Evolutionary conservation across 306 rosid genomes (phyloP).

Genomic region (Rubus idaeus): DNA sequence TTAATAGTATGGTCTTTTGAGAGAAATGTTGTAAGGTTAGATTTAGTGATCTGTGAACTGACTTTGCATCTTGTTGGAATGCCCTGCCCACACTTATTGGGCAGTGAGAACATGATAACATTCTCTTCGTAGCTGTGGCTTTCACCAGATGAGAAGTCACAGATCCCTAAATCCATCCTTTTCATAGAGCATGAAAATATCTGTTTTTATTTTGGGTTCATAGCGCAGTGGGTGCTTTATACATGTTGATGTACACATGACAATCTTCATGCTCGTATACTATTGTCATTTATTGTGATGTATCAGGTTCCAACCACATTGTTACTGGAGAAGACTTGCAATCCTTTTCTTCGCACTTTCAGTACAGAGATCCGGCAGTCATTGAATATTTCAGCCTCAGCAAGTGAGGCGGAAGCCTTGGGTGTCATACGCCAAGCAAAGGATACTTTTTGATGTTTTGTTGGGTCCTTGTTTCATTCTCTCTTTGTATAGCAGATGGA

Average conservation of each 20-base stretch:
- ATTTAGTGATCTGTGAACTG: not conserved
- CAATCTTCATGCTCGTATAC: not conserved
- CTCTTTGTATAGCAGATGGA: constrained; percentile 38
- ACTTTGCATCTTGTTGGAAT: not conserved
- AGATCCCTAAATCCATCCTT: not conserved
- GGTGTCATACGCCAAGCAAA: constrained; percentile 72
- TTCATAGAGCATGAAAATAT: not conserved
- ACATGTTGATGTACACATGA: not conserved
- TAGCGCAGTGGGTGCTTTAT: not conserved
- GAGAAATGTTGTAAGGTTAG: not conserved
- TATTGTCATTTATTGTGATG: not conserved
- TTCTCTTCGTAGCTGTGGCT: not conserved
- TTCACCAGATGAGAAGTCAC: not conserved
- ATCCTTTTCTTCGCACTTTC: constrained; percentile 84
- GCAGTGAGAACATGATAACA: not conserved
- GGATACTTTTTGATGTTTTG: constrained; percentile 47
- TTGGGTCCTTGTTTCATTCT: not conserved
- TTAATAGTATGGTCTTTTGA: not conserved
- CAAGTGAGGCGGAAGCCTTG: constrained; percentile 69
- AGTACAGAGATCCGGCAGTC: constrained; percentile 67
- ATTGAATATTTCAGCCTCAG: constrained; percentile 54
- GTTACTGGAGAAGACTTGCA: constrained; percentile 83
- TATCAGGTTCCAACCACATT: constrained; percentile 78
- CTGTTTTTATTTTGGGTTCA: not conserved
- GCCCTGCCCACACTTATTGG: not conserved